A percentile compares a stretch with the other conserved stretches of the same genome.
These are phyloP conservation scores for Microdochium nivale DNA, from an alignment of 2,329 filamentous ascomycete genomes.

Conservation along the genomic window DNA sequence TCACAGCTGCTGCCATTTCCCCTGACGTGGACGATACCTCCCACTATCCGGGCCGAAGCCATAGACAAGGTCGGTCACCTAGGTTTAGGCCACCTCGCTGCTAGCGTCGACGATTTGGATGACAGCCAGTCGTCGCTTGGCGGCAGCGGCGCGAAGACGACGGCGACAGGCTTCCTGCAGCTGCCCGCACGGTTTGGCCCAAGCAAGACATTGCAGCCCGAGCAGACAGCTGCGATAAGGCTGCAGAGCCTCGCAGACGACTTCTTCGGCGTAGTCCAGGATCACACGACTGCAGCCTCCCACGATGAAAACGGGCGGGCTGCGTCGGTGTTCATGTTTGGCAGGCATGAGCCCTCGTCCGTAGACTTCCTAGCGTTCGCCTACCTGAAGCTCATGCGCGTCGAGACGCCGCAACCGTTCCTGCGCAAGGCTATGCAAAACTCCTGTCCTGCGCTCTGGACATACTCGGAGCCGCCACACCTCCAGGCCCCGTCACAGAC, in stretches of 20 bases:
- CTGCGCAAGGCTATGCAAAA: conserved; percentile 19
- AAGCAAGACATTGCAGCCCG: conserved; percentile 46
- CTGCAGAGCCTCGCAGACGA: conserved; percentile 64
- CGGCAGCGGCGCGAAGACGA: conserved; percentile 23
- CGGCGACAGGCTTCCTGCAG: conserved; percentile 24
- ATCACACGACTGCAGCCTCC: conserved; percentile 25
- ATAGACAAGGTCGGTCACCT: conserved; percentile 61
- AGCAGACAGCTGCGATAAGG: conserved; percentile 66
- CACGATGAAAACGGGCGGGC: conserved; percentile 25
- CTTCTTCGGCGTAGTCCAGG: conserved; percentile 63
- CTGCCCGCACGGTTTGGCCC: conserved; percentile 19
- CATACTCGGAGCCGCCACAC: conserved; percentile 11
- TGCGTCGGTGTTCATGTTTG: conserved; percentile 45
- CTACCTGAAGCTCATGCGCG: conserved; percentile 67
- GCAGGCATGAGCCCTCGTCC: conserved; percentile 36
- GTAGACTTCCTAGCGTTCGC: conserved; percentile 76
- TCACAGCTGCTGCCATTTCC: conserved; percentile 76
- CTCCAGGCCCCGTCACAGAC: background rate
- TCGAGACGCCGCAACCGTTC: conserved; percentile 36
- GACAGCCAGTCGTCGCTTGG: conserved; percentile 22
- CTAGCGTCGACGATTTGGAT: conserved; percentile 36
- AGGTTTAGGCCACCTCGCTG: conserved; percentile 59
- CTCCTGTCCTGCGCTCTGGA: conserved; percentile 14
- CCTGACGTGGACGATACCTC: conserved; percentile 78
- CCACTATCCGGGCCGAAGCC: conserved; percentile 61